Conservation (phyloP, 768 basidiomycete species). For the Omphalotus guepiniiformis region DNA sequence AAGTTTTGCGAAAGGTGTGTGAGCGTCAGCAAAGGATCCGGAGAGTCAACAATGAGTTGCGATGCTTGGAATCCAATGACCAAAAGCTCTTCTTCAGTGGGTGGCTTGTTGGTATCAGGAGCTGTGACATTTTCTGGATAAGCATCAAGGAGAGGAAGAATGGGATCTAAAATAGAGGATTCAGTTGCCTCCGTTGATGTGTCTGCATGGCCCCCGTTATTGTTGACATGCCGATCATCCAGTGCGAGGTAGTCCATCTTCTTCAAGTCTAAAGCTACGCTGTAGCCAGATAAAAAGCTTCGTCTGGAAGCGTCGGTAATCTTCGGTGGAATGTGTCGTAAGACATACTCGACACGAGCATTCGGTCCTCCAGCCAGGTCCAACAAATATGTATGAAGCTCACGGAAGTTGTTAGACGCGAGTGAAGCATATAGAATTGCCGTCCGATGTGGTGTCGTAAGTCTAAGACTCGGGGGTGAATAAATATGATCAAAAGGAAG, state of each 20-base stretch:
- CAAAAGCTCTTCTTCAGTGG: slow-evolving; percentile 54
- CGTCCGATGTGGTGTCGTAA: slow-evolving; percentile 49
- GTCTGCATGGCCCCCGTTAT: slow-evolving; percentile 9
- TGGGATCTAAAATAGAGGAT: slow-evolving; percentile 25
- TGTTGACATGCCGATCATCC: slow-evolving; percentile 66
- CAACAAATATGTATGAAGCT: slow-evolving; percentile 64
- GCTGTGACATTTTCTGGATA: slow-evolving; percentile 36
- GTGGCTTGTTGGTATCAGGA: slow-evolving; percentile 37
- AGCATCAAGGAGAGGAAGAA: slow-evolving; percentile 34
- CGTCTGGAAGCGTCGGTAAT: slow-evolving; percentile 19
- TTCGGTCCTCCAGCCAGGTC: slow-evolving; percentile 39
- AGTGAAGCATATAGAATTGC: slow-evolving; percentile 79
- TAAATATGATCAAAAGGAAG: slow-evolving; percentile 79
- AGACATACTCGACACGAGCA: slow-evolving; percentile 64
- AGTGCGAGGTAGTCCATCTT: slow-evolving; percentile 95
- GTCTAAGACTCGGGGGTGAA: slow-evolving; percentile 41
- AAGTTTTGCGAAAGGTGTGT: slow-evolving; percentile 80
- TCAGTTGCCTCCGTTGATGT: slow-evolving; percentile 16
- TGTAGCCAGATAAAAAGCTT: slow-evolving; percentile 78
- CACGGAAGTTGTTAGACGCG: slow-evolving; percentile 60
- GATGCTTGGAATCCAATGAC: slow-evolving; percentile 70
- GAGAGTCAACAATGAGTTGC: slow-evolving; percentile 67
- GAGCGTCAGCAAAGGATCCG: slow-evolving; percentile 50
- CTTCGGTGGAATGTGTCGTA: slow-evolving; percentile 59
- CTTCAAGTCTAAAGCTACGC: slow-evolving; percentile 89